Percentiles rank a stretch among this genome's conserved stretches.
Evolutionary conservation across 805 yeast genomes (phyloP).

Genomic region (Diddensiella caesifluorescens): DNA sequence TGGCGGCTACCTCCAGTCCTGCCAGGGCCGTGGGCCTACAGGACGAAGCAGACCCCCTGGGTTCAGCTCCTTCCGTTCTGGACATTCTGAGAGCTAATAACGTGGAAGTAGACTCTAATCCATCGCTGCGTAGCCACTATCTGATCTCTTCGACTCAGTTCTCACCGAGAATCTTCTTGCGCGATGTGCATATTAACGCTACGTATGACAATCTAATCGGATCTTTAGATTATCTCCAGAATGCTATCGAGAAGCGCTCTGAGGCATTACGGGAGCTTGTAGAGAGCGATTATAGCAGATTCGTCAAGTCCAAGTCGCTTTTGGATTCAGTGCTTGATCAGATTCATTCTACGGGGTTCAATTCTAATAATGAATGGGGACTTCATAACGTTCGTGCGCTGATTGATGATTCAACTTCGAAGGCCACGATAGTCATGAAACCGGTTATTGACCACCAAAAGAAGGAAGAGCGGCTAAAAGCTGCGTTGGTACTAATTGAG

Average conservation of each 20-base stretch:
- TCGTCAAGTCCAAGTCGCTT: conserved; percentile 59
- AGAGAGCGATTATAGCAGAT: conserved; percentile 55
- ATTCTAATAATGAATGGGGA: conserved; percentile 29
- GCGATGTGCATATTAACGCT: conserved; percentile 51
- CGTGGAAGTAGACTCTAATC: conserved; percentile 34
- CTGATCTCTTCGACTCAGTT: conserved; percentile 54
- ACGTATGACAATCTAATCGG: conserved; percentile 45
- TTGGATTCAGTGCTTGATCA: conserved; percentile 56
- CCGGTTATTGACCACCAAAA: conserved; percentile 52
- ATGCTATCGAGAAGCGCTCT: conserved; percentile 45
- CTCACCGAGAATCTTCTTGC: conserved; percentile 51
- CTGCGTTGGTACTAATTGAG: conserved; percentile 47
- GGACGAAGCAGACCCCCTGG: conserved; percentile 53
- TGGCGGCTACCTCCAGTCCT: conserved; percentile 8
- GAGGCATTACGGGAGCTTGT: conserved; percentile 47
- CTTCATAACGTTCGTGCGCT: conserved; percentile 34
- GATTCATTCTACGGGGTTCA: conserved; percentile 40
- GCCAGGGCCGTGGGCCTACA: conserved; percentile 5
- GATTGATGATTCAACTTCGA: conserved; percentile 46
- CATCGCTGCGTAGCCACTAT: conserved; percentile 38
- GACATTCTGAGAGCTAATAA: conserved; percentile 39
- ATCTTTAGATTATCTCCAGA: conserved; percentile 46
- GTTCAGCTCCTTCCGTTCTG: conserved; percentile 43
- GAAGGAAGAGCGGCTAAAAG: conserved; percentile 44
- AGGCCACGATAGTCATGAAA: conserved; percentile 48